Base-by-base conservation (phyloP, 345 rosid species). In the Capsella bursapastoris region DNA sequence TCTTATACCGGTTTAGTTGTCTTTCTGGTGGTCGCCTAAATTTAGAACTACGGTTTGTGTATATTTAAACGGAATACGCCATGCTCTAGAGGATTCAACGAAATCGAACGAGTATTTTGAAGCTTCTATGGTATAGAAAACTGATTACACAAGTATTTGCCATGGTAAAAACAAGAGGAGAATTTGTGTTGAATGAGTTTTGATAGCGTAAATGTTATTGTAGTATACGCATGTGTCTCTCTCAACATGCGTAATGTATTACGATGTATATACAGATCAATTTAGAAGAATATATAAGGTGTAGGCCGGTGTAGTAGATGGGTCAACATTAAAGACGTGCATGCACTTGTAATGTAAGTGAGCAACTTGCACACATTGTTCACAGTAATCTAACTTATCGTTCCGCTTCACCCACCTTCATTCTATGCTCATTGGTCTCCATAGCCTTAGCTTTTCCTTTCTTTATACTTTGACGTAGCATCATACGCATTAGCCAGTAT, bases 311-410 rank as follows among this genome's bases (percentile, higher is more conserved):
- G 74, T 44, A 22, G n/a, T 68, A 75, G 64, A 76, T 62, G 58
- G 70, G 79, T 69, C 79, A 76, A 76, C 57, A 75, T 32, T 62
- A 69, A 68, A 76, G 70, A 41, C 65, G 49, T 76, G 65, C 79
- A 76, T 76, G 74, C 74, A 76, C 70, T 76, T 76, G 64, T 62
- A 14, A 25, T 67, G 56, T 18, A 68, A 55, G 37, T 52, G 74
- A 69, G 3, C 79, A 75, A 75, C 57, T 75, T 75, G 79, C 64
- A 27, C 61, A 55, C 70, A 76, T 25, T 41, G 29, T 75, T 75
- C 74, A 43, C 11, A 50, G 52, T 75, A 68, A 61, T 76, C 59
- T 76, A 68, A 69, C 74, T 76, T 69, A 76, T 76, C 74, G 27
- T 76, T 76, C 79, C 51, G 59, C 40, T 75, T 40, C 67, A 66